These are phyloP conservation scores for Cyclocybe cylindracea DNA, from an alignment of 768 basidiomycete genomes.

Conservation along the genomic window DNA sequence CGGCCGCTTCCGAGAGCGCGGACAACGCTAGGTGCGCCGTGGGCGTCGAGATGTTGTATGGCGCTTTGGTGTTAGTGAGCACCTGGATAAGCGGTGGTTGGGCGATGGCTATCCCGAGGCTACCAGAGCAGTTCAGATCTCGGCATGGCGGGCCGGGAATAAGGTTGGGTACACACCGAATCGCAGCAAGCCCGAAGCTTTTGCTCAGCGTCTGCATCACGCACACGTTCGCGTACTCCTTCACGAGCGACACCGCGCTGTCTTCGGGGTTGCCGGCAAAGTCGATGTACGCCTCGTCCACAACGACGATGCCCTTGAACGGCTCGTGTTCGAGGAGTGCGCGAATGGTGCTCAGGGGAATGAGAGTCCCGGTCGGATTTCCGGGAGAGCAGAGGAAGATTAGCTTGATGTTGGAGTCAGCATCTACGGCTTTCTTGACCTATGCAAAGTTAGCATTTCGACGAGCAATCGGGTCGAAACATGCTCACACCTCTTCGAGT, in stretches of 20 bases:
- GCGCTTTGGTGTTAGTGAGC: slow-evolving; percentile 93
- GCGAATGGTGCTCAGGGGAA: slow-evolving; percentile 71
- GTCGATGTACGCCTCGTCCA: slow-evolving; percentile 98
- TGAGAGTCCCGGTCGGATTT: slow-evolving; percentile 90
- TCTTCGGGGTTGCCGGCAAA: slow-evolving; percentile 57
- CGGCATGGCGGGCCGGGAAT: background rate
- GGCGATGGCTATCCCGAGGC: slow-evolving; percentile 87
- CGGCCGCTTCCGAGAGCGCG: slow-evolving; percentile 69
- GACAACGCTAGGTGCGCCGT: slow-evolving; percentile 81
- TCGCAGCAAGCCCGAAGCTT: slow-evolving; percentile 93
- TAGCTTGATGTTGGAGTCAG: slow-evolving; percentile 82
- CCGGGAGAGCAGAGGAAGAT: slow-evolving; percentile 96
- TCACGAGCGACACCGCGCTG: slow-evolving; percentile 71
- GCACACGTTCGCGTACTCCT: slow-evolving; percentile 84
- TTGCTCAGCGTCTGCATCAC: slow-evolving; percentile 98
- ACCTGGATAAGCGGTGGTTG: slow-evolving; percentile 90
- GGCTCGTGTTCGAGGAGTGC: slow-evolving; percentile 72
- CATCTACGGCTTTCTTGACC: slow-evolving; percentile 70
- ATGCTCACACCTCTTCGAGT: slow-evolving; percentile 65
- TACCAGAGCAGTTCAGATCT: slow-evolving; percentile 26
- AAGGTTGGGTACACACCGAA: slow-evolving; percentile 58
- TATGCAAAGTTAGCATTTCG: slow-evolving; percentile 24
- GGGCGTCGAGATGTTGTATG: slow-evolving; percentile 94
- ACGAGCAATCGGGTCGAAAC: background rate
- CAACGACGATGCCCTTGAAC: slow-evolving; percentile 89